Evolutionary conservation across 768 basidiomycete genomes (phyloP).

Genomic region (Rhizopogon vinicolor): DNA sequence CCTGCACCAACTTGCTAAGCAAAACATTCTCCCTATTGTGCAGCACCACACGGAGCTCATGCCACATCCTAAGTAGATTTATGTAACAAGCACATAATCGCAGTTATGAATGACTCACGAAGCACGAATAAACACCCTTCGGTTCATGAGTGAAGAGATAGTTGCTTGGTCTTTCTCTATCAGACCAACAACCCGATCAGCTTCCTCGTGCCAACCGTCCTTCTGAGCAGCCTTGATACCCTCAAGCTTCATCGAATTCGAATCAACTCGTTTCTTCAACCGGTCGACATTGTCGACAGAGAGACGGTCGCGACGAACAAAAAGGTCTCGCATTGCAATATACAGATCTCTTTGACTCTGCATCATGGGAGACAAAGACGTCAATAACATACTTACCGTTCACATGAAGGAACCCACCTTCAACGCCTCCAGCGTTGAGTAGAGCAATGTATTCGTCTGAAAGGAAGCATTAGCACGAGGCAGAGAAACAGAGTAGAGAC

Average conservation of each 20-base stretch:
- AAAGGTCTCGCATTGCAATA: slow-evolving; percentile 80
- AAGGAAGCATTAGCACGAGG: background rate
- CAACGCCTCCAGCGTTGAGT: slow-evolving; percentile 69
- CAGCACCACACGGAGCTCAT: slow-evolving; percentile 88
- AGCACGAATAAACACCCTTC: slow-evolving; percentile 84
- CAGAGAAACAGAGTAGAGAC: background rate
- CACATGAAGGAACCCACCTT: slow-evolving; percentile 44
- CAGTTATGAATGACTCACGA: slow-evolving; percentile 46
- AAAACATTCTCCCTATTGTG: slow-evolving; percentile 89
- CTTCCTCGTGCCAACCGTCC: slow-evolving; percentile 84
- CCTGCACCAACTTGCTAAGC: slow-evolving; percentile 66
- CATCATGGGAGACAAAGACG: slow-evolving; percentile 2
- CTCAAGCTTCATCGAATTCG: slow-evolving; percentile 72
- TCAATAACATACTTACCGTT: slow-evolving; percentile 8
- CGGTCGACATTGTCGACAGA: slow-evolving; percentile 86
- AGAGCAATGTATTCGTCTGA: slow-evolving; percentile 59
- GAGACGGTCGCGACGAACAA: slow-evolving; percentile 83
- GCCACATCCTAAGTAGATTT: slow-evolving; percentile 72
- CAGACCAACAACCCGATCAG: slow-evolving; percentile 61
- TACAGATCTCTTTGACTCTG: slow-evolving; percentile 84
- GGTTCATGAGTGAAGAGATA: slow-evolving; percentile 67
- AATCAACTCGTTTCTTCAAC: slow-evolving; percentile 81
- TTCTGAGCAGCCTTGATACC: slow-evolving; percentile 63
- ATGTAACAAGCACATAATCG: slow-evolving; percentile 3
- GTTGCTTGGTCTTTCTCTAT: slow-evolving; percentile 86